Conservation (phyloP, 1,139 yeast genomes). For the Geotrichum candidum region DNA sequence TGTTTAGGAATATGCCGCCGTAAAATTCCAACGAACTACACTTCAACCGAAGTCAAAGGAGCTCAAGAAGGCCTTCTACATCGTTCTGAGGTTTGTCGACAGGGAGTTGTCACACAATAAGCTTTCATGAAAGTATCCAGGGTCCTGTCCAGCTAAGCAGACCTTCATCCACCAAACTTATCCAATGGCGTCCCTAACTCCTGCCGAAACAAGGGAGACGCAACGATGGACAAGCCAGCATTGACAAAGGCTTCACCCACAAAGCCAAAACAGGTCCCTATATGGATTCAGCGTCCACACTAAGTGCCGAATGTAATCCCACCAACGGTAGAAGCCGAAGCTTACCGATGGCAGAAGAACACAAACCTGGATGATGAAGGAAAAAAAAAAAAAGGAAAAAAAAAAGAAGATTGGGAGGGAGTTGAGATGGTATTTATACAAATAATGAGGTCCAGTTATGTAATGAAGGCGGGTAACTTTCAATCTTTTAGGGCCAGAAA, state of each 20-base stretch:
- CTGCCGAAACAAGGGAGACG: slow-evolving; percentile 26
- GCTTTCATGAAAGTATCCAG: slow-evolving; percentile 21
- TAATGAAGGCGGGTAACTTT: slow-evolving; percentile 8
- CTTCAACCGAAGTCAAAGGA: slow-evolving; percentile 32
- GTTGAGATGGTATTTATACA: slow-evolving; percentile 3
- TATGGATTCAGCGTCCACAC: slow-evolving; percentile 29
- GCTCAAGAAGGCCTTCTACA: slow-evolving; percentile 32
- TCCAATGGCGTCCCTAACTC: slow-evolving; percentile 30
- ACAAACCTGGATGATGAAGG: slow-evolving; percentile 14
- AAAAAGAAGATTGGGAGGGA: not conserved
- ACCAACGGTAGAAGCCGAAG: slow-evolving; percentile 15
- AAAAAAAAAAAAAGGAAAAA: slow-evolving; percentile 21
- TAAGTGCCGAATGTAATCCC: slow-evolving; percentile 28
- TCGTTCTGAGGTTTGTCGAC: slow-evolving; percentile 38
- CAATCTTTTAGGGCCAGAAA: slow-evolving; percentile 6
- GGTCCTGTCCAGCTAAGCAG: slow-evolving; percentile 8
- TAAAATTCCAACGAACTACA: slow-evolving; percentile 32
- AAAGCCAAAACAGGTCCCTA: slow-evolving; percentile 4
- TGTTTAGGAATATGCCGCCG: slow-evolving; percentile 91
- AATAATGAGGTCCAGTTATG: not conserved
- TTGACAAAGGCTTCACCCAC: slow-evolving; percentile 7
- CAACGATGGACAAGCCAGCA: slow-evolving; percentile 25
- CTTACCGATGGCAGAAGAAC: slow-evolving; percentile 14
- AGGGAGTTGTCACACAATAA: slow-evolving; percentile 34
- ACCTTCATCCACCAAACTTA: slow-evolving; percentile 19